Evolutionary conservation across 2,329 filamentous ascomycete species (phyloP), one percentile per base, ranked within the genome.

Genomic region (Colletotrichum sp.): DNA sequence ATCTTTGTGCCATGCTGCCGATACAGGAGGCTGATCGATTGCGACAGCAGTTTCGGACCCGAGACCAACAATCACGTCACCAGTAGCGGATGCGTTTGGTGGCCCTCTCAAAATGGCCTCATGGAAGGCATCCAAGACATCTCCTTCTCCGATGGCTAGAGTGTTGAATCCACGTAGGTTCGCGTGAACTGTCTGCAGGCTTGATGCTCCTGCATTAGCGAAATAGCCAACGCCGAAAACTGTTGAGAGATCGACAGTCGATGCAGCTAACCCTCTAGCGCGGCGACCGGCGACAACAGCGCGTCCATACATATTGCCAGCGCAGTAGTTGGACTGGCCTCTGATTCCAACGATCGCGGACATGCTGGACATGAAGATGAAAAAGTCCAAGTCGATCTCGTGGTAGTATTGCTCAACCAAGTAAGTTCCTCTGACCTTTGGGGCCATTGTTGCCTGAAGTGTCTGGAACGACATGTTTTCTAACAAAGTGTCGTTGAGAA

Each of bases 311-410:
- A 76, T 74, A 76, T 89, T 89, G 3, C 84, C 87, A 0, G 87
- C 86, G 2, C 81, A 79, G 75, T 91, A 91, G 77, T 85, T 87
- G 6, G 83, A 77, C 77, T 91, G 88, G 13, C 80, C 82, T 9
- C 44, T n/a, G 65, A 82, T 83, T 8, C 84, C 84, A 5, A 79
- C 64, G 15, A 83, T 74, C 8, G 60, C 55, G 2, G 79, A 68
- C 6, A 82, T 18, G 2, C 84, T 85, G 2, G 82, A 83, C 72
- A 85, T 81, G 9, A 83, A 36, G 63, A 86, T 77, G 73, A 85
- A 85, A 77, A 85, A 86, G 62, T 86, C 84, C 6, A 86, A 79
- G 0, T 71, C 16, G 8, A 66, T 48, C 7, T 81, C 48, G 36
- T 67, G 28, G 71, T 85, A 84, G 2, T 82, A 8, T 2, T 81